A percentile compares a stretch with the other conserved stretches of the same genome.
Evolutionary conservation across 805 yeast species (phyloP).

Genomic region (Suhomyces vadensis): DNA sequence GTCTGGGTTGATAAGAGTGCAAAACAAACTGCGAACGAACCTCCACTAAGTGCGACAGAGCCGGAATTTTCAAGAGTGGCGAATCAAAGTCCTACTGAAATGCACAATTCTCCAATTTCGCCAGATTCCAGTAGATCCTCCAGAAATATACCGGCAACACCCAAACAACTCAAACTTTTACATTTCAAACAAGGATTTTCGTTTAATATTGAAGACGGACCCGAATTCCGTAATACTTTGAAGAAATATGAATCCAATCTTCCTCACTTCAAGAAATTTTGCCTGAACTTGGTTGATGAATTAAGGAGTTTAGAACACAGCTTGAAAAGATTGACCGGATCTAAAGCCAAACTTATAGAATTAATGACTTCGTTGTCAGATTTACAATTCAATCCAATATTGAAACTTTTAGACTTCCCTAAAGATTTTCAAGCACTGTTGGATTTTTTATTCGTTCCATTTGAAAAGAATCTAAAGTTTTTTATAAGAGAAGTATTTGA

Average conservation of each 20-base stretch:
- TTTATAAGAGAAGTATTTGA: constrained; percentile 32
- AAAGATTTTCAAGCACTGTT: constrained; percentile 27
- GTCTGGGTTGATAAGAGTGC: constrained; percentile 31
- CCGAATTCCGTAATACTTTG: constrained; percentile 39
- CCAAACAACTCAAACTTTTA: constrained; percentile 8
- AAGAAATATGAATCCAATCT: constrained; percentile 31
- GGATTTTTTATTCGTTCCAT: constrained; percentile 30
- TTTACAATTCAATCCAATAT: constrained; percentile 26
- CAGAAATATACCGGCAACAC: no score
- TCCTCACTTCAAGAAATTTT: constrained; percentile 28
- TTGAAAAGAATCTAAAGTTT: constrained; percentile 31
- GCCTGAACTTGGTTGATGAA: constrained; percentile 31
- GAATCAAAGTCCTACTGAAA: background rate
- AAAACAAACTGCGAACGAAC: no score
- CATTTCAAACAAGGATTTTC: constrained; percentile 33
- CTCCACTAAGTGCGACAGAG: background rate
- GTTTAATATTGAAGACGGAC: constrained; percentile 44
- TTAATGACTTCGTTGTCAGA: constrained; percentile 20
- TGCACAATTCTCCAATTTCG: background rate
- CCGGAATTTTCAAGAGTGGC: background rate
- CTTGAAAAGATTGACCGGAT: constrained; percentile 19
- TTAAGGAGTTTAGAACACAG: constrained; percentile 28
- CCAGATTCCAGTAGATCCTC: background rate
- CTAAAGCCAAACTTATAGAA: constrained; percentile 26
- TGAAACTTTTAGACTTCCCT: constrained; percentile 24